Evolutionary conservation across 192 early-diverging fungal species (phyloP).

Genomic region (Backusella sp.): DNA sequence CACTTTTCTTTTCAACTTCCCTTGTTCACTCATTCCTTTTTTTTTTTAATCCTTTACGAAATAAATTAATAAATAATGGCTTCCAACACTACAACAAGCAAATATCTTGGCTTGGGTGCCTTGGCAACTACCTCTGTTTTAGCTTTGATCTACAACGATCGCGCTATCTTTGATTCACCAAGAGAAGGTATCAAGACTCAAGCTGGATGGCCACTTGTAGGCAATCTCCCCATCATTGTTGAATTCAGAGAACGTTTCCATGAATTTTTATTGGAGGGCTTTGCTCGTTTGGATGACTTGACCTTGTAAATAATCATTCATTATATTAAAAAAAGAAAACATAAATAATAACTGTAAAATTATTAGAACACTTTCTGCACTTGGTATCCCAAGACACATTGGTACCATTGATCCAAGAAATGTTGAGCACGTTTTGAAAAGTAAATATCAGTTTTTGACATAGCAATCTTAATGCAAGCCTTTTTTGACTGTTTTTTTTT

Average conservation of each 20-base stretch:
- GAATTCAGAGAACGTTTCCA: background rate
- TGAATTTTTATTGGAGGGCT: slow-evolving; percentile 16
- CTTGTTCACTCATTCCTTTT: background rate
- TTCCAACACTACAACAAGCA: background rate
- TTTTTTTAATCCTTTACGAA: background rate
- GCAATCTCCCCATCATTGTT: slow-evolving; percentile 21
- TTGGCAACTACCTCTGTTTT: slow-evolving; percentile 10
- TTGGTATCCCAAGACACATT: slow-evolving; percentile 27
- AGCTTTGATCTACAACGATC: slow-evolving; percentile 24
- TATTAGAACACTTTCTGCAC: slow-evolving; percentile 18
- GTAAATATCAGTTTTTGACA: slow-evolving; percentile 13
- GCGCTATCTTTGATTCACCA: slow-evolving; percentile 19
- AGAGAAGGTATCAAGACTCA: slow-evolving; percentile 7
- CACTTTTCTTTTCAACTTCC: background rate
- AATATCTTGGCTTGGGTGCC: background rate
- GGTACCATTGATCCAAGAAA: slow-evolving; percentile 30
- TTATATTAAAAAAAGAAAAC: background rate
- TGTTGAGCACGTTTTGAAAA: slow-evolving; percentile 40
- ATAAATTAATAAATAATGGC: slow-evolving; percentile 2
- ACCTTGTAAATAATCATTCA: slow-evolving; percentile 11
- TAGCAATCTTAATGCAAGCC: background rate
- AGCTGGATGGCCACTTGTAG: slow-evolving; percentile 27
- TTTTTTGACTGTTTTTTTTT: background rate
- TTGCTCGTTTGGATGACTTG: slow-evolving; percentile 11
- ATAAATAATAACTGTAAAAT: background rate